phyloP scores from a whole-genome alignment of 176 grass and related monocot genomes.

The Themeda triandra region DNA sequence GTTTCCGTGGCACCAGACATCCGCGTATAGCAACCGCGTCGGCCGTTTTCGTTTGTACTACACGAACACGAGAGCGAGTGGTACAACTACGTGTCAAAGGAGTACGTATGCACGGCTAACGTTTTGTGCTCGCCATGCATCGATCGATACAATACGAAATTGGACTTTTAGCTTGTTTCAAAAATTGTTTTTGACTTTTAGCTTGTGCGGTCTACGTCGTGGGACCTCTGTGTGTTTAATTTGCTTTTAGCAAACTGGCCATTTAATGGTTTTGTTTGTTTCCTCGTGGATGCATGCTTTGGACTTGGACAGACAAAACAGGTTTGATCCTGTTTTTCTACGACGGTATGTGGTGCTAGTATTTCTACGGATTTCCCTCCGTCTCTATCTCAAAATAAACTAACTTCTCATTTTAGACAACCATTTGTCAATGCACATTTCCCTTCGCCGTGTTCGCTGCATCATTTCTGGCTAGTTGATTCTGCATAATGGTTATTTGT shows the following conservation, averaged over 20 bases:
- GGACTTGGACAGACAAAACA: too few relatives aligned
- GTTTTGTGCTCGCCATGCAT: not conserved
- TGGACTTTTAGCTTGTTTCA: not conserved
- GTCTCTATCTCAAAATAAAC: too few relatives aligned
- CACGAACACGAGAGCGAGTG: not conserved
- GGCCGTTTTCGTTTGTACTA: not conserved
- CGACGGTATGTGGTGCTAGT: too few relatives aligned
- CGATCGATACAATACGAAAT: not conserved
- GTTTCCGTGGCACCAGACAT: conserved; percentile 33
- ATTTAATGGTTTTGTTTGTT: not conserved
- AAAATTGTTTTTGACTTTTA: too few relatives aligned
- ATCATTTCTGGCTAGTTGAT: too few relatives aligned
- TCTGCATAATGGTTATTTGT: too few relatives aligned
- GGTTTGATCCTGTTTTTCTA: too few relatives aligned
- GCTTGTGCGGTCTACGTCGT: not conserved
- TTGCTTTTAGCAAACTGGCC: not conserved
- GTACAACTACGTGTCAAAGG: not conserved
- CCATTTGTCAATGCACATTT: too few relatives aligned
- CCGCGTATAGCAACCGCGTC: not conserved
- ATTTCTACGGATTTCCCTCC: too few relatives aligned
- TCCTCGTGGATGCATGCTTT: not conserved
- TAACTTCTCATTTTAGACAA: too few relatives aligned
- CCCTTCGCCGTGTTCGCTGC: too few relatives aligned
- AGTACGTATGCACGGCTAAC: not conserved
- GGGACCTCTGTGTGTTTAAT: not conserved